Percentiles rank a stretch among this genome's conserved stretches.
These are phyloP conservation scores for Kuraishia piskuri DNA, from an alignment of 805 yeast genomes.

Conservation along the genomic window DNA sequence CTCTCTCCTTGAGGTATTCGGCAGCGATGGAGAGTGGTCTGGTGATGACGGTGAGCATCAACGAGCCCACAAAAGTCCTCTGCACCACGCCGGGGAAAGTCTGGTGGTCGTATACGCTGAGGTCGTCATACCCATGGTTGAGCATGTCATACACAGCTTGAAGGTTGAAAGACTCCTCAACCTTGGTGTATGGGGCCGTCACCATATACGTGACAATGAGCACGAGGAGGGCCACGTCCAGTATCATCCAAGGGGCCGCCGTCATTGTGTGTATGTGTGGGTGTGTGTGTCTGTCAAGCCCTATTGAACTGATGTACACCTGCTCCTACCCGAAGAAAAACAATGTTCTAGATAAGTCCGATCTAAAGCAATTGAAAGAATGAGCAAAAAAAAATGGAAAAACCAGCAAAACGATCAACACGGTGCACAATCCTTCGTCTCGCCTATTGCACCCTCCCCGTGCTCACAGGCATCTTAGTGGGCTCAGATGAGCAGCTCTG, in stretches of 20 bases:
- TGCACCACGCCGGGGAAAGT: constrained; percentile 87
- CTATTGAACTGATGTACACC: background rate
- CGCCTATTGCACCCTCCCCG: background rate
- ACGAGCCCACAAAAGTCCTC: constrained; percentile 71
- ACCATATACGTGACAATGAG: constrained; percentile 40
- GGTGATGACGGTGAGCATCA: constrained; percentile 38
- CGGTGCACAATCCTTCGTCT: background rate
- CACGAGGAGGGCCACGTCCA: constrained; percentile 28
- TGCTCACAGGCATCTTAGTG: background rate
- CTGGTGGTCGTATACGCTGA: constrained; percentile 57
- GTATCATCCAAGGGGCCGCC: background rate
- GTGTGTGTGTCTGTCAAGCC: background rate
- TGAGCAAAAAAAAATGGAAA: background rate
- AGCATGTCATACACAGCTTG: constrained; percentile 85
- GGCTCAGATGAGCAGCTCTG: background rate
- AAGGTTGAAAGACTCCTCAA: constrained; percentile 86
- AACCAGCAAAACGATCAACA: background rate
- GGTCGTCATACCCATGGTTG: constrained; percentile 44
- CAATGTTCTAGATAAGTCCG: background rate
- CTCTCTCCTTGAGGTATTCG: constrained; percentile 5
- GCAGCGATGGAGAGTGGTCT: constrained; percentile 25
- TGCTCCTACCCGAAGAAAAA: background rate
- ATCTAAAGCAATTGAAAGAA: too few relatives aligned
- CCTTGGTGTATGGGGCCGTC: constrained; percentile 78
- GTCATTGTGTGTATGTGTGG: too few relatives aligned